These are phyloP conservation scores for Ambrosia hybrid DNA, from an alignment of 140 eudicot genomes.

Conservation along the genomic window DNA sequence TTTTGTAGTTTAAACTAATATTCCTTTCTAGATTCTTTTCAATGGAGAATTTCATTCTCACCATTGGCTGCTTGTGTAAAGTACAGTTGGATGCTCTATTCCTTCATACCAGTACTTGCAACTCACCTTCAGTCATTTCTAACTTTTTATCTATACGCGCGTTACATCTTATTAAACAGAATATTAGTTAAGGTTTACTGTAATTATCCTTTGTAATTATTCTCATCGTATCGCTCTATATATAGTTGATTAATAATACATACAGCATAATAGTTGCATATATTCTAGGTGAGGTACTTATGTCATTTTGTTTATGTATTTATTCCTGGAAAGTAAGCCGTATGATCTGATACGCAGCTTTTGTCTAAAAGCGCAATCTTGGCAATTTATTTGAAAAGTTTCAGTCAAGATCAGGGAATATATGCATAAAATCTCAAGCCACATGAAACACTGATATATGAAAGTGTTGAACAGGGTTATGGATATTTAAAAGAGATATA, in stretches of 20 bases:
- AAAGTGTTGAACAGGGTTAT: not conserved
- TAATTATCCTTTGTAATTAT: too few species aligned
- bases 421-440: constrained; percentile 16
- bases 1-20: constrained; percentile 24
- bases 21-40: constrained; percentile 13
- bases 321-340: too few species aligned
- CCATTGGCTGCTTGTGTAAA: constrained; percentile 27
- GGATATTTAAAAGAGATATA: not conserved
- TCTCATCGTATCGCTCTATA: too few species aligned
- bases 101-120: not conserved
- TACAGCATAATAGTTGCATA: too few species aligned
- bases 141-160: not conserved
- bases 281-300: too few species aligned
- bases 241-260: too few species aligned
- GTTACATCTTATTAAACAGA: too few species aligned
- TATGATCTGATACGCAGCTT: not conserved
- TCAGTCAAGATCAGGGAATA: constrained; percentile 11
- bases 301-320: too few species aligned
- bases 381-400: constrained; percentile 6
- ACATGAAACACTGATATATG: not conserved
- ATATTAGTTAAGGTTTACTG: too few species aligned
- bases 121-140: not conserved
- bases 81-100: constrained; percentile 13
- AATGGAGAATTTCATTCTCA: constrained; percentile 7
- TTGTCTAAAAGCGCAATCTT: not conserved